A percentile compares a stretch with the other conserved stretches of the same genome.
These are phyloP conservation scores for Artomyces pyxidatus DNA, from an alignment of 768 basidiomycete species.

Conservation along the genomic window DNA sequence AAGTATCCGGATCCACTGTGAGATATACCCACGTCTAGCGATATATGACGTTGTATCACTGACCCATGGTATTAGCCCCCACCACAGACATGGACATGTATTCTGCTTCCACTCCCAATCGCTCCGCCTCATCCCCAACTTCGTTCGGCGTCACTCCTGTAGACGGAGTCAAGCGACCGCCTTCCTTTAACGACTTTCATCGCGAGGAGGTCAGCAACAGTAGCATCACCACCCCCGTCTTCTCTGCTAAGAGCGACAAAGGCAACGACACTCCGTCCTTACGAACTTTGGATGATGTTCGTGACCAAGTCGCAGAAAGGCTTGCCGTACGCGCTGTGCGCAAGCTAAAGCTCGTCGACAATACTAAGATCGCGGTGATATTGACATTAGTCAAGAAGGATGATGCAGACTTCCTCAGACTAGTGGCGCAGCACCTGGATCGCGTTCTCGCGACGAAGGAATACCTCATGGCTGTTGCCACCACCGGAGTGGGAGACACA, in stretches of 20 bases:
- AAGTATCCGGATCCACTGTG: background rate
- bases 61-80: background rate
- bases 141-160: slow-evolving; percentile 11
- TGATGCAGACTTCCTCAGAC: slow-evolving; percentile 48
- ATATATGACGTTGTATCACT: background rate
- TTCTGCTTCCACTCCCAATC: background rate
- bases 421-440: slow-evolving; percentile 41
- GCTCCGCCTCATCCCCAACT: slow-evolving; percentile 8
- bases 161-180: background rate
- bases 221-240: slow-evolving; percentile 12
- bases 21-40: background rate
- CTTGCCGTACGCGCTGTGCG: slow-evolving; percentile 48
- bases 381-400: slow-evolving; percentile 50
- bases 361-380: slow-evolving; percentile 49
- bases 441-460: slow-evolving; percentile 27
- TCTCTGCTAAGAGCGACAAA: slow-evolving; percentile 4
- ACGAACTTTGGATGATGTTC: slow-evolving; percentile 54
- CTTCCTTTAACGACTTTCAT: slow-evolving; percentile 2
- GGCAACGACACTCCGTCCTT: background rate
- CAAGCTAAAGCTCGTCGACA: slow-evolving; percentile 42
- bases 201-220: slow-evolving; percentile 5
- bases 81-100: background rate
- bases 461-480: slow-evolving; percentile 49
- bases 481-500: slow-evolving; percentile 28
- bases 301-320: slow-evolving; percentile 49